Percentiles rank a stretch among this genome's conserved stretches.
phyloP scores from a whole-genome alignment of 78 protist genomes.

The Mantamonas sphyraenae region DNA sequence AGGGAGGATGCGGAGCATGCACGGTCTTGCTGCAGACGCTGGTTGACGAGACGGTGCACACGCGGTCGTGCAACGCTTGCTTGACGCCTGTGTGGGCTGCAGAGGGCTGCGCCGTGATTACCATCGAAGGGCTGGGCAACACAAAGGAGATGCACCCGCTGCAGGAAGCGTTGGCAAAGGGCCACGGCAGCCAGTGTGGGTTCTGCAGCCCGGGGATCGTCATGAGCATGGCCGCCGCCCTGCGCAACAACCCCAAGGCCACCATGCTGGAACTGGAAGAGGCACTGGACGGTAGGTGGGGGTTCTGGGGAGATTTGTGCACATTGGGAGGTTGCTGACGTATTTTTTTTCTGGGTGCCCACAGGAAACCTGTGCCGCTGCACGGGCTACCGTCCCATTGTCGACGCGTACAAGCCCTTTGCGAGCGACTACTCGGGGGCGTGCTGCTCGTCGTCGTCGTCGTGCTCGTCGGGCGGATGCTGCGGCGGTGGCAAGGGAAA shows the following conservation, averaged over 20 bases:
- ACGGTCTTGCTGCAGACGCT: slow-evolving; percentile 65
- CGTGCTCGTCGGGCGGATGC: no score
- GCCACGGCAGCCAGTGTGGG: slow-evolving; percentile 88
- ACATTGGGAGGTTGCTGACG: no score
- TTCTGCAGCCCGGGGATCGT: slow-evolving; percentile 88
- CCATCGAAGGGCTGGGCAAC: slow-evolving; percentile 82
- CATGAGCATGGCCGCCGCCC: slow-evolving; percentile 45
- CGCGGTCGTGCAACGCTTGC: slow-evolving; percentile 70
- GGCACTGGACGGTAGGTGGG: no score
- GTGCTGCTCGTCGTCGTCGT: no score
- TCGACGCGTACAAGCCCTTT: no score
- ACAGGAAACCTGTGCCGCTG: slow-evolving; percentile 96
- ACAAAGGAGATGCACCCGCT: slow-evolving; percentile 10
- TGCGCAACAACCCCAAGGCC: slow-evolving; percentile 10
- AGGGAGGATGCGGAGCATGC: slow-evolving; percentile 95
- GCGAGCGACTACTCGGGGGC: no score
- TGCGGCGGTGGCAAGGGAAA: no score
- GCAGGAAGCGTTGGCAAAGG: slow-evolving; percentile 45
- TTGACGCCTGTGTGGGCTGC: slow-evolving; percentile 62
- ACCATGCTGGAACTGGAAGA: no score
- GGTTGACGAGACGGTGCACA: background rate
- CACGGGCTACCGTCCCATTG: slow-evolving; percentile 93
- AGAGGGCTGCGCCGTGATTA: slow-evolving; percentile 58
- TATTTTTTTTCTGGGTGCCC: no score
- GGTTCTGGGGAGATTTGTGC: no score